phyloP scores from a whole-genome alignment of 805 yeast genomes.

The Phaffomyces opuntiae region DNA sequence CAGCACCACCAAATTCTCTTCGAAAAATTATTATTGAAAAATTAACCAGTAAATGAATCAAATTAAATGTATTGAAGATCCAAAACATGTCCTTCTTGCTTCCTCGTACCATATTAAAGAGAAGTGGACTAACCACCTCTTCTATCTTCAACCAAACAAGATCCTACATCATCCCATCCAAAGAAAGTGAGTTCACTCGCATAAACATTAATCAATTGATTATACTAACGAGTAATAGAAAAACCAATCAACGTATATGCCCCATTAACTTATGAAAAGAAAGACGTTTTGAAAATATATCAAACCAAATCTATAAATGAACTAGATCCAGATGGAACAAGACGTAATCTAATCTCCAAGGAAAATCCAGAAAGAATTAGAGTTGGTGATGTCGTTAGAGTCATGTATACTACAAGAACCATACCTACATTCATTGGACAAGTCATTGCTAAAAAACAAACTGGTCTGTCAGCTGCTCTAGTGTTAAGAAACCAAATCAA shows the following conservation, averaged over 20 bases:
- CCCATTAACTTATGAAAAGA: conserved; percentile 13
- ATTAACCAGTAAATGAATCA: too few relatives aligned
- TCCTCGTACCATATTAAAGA: neutral
- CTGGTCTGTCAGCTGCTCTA: conserved; percentile 67
- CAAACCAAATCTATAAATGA: conserved; percentile 28
- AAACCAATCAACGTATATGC: conserved; percentile 16
- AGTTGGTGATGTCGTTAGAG: conserved; percentile 78
- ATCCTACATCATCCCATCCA: conserved; percentile 11
- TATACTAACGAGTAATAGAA: conserved; percentile 2
- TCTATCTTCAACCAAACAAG: conserved; percentile 5
- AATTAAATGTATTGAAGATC: too few relatives aligned
- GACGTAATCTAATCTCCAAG: conserved; percentile 46
- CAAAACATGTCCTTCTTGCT: conserved; percentile 2
- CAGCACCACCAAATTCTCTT: neutral
- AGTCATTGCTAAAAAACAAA: conserved; percentile 68
- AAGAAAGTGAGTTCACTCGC: conserved; percentile 7
- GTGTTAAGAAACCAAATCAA: conserved; percentile 75
- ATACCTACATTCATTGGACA: conserved; percentile 72
- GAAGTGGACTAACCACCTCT: neutral
- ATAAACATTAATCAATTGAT: neutral
- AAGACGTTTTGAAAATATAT: conserved; percentile 27
- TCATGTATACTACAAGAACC: conserved; percentile 49
- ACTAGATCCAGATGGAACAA: conserved; percentile 69
- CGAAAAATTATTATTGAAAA: neutral
- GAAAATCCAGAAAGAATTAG: conserved; percentile 42